Percentiles rank a stretch among this genome's conserved stretches.
These are phyloP conservation scores for Martiniozyma abietophila DNA, from an alignment of 805 yeast genomes.

Conservation along the genomic window DNA sequence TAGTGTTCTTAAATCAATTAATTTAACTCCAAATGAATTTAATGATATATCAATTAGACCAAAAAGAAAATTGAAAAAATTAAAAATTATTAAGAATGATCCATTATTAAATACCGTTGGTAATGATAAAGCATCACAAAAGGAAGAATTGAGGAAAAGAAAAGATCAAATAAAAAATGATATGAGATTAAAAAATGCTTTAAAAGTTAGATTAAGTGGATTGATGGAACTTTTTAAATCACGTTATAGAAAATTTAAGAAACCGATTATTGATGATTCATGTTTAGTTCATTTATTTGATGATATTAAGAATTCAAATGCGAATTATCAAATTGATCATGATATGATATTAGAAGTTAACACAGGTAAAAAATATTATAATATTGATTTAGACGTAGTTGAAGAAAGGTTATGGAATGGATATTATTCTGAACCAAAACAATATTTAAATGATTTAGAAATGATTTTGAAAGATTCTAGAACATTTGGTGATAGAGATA, in stretches of 20 bases:
- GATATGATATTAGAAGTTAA: slow-evolving; percentile 75
- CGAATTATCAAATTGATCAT: slow-evolving; percentile 41
- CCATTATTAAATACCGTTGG: neutral
- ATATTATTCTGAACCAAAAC: slow-evolving; percentile 84
- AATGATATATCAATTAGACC: slow-evolving; percentile 54
- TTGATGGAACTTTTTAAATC: slow-evolving; percentile 83
- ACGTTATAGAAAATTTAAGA: slow-evolving; percentile 82
- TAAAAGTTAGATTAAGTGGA: slow-evolving; percentile 79
- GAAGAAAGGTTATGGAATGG: slow-evolving; percentile 98
- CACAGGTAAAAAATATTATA: slow-evolving; percentile 64
- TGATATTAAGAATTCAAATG: slow-evolving; percentile 32
- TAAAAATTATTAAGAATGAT: slow-evolving; percentile 21
- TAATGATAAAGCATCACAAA: slow-evolving; percentile 4
- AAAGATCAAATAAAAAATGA: slow-evolving; percentile 41
- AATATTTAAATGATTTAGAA: slow-evolving; percentile 76
- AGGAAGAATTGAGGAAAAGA: slow-evolving; percentile 38
- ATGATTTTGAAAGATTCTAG: slow-evolving; percentile 74
- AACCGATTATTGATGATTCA: slow-evolving; percentile 80
- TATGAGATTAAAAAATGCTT: slow-evolving; percentile 70
- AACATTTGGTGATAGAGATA: slow-evolving; percentile 72
- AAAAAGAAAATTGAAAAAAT: slow-evolving; percentile 34
- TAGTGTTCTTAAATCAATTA: slow-evolving; percentile 42
- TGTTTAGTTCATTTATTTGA: slow-evolving; percentile 71
- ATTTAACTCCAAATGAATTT: slow-evolving; percentile 63
- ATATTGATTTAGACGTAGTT: slow-evolving; percentile 88